These are phyloP conservation scores for Apophysomyces variabilis DNA, from an alignment of 371 early-diverging fungal genomes.

Conservation along the genomic window DNA sequence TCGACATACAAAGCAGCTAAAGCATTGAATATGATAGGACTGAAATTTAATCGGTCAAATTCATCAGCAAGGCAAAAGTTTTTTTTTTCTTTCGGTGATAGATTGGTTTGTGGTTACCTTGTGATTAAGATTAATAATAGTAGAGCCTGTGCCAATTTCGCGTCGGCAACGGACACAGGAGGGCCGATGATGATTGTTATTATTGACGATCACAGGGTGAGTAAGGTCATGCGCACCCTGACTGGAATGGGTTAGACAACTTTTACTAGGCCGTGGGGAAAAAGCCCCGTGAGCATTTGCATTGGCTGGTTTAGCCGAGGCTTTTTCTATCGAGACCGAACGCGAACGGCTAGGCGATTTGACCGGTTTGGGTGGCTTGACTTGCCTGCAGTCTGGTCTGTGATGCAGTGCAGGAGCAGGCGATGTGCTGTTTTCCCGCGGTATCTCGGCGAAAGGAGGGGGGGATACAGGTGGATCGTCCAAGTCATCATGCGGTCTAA, in stretches of 20 bases:
- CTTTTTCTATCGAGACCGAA: neutral
- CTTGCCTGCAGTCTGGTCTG: neutral
- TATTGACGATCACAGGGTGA: neutral
- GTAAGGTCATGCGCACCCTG: neutral
- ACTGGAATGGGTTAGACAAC: neutral
- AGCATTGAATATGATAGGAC: conserved; percentile 30
- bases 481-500: neutral
- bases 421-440: conserved; percentile 26
- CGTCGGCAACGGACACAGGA: conserved; percentile 20
- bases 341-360: neutral
- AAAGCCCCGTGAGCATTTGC: too few relatives aligned
- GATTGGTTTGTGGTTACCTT: neutral
- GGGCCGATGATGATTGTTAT: neutral
- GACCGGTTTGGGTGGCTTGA: neutral
- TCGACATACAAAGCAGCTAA: conserved; percentile 28
- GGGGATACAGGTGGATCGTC: conserved; percentile 8
- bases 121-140: neutral
- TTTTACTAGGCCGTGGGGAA: neutral
- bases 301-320: too few relatives aligned
- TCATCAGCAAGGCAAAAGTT: neutral
- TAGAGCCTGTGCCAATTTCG: conserved; percentile 12
- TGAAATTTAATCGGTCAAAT: neutral
- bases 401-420: conserved; percentile 20
- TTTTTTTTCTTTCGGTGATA: neutral
- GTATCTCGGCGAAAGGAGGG: conserved; percentile 8